Conservation (phyloP, 306 rosid genomes). For the Neltuma alba region DNA sequence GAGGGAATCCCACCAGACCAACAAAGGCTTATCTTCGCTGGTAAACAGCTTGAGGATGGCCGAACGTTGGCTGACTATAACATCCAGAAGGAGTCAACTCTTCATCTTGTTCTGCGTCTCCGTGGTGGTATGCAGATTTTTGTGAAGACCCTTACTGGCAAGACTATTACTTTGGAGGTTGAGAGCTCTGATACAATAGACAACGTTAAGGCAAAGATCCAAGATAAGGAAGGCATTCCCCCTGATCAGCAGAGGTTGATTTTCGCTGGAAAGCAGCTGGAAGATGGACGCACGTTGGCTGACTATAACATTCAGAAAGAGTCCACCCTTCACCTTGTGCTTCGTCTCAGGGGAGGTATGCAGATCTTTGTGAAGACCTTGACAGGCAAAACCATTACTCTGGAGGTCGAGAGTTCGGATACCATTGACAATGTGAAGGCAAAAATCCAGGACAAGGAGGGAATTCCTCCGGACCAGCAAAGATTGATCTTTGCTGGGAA, state of each 20-base stretch:
- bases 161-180: conserved; percentile 33
- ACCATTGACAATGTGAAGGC: conserved; percentile 15
- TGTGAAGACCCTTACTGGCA: conserved; percentile 35
- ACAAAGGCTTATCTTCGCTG: conserved; percentile 52
- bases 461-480: conserved; percentile 26
- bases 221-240: conserved; percentile 40
- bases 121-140: conserved; percentile 49
- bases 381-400: conserved; percentile 9
- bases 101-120: conserved; percentile 51
- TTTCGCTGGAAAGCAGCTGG: conserved; percentile 34
- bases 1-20: conserved; percentile 57
- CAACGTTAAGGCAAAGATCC: conserved; percentile 36
- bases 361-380: conserved; percentile 14
- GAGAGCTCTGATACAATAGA: conserved; percentile 38
- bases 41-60: conserved; percentile 52
- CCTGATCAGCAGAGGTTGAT: conserved; percentile 41
- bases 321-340: conserved; percentile 49
- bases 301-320: conserved; percentile 41
- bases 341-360: conserved; percentile 23
- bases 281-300: conserved; percentile 35
- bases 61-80: conserved; percentile 49
- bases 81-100: conserved; percentile 56
- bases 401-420: conserved; percentile 22
- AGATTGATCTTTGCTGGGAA: conserved; percentile 27
- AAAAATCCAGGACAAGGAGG: conserved; percentile 19